These are phyloP conservation scores for Candida frijolesensis DNA, from an alignment of 1,139 yeast species.

Conservation along the genomic window DNA sequence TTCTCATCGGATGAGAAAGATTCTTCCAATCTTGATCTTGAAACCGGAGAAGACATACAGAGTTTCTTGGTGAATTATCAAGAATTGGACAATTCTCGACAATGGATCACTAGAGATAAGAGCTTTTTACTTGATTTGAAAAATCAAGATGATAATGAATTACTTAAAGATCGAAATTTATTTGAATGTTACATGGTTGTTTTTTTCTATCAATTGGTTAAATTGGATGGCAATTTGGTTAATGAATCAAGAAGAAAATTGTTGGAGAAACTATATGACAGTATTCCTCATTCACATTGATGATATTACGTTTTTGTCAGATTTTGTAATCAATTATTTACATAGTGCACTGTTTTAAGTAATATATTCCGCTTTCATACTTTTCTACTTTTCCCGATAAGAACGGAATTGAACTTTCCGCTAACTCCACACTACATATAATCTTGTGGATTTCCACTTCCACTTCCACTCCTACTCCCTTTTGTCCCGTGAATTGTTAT, in stretches of 20 bases:
- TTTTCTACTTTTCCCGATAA: background rate
- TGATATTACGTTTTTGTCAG: background rate
- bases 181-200: conserved; percentile 43
- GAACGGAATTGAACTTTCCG: background rate
- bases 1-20: conserved; percentile 50
- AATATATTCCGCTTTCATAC: conserved; percentile 1
- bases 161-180: conserved; percentile 32
- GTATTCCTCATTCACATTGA: background rate
- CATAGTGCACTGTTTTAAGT: background rate
- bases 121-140: conserved; percentile 21
- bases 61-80: conserved; percentile 45
- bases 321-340: background rate
- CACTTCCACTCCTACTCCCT: no score
- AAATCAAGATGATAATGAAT: conserved; percentile 16
- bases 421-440: no score
- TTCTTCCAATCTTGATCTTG: conserved; percentile 35
- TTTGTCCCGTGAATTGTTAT: no score
- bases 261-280: background rate
- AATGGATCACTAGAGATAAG: conserved; percentile 40
- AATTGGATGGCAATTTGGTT: conserved; percentile 43
- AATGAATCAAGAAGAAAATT: background rate
- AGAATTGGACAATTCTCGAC: conserved; percentile 34
- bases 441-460: no score
- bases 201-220: conserved; percentile 35
- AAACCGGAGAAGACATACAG: conserved; percentile 48